Evolutionary conservation across 2,329 filamentous ascomycete species (phyloP), one percentile per base, ranked within the genome.

Genomic region (Thielaviopsis populi): DNA sequence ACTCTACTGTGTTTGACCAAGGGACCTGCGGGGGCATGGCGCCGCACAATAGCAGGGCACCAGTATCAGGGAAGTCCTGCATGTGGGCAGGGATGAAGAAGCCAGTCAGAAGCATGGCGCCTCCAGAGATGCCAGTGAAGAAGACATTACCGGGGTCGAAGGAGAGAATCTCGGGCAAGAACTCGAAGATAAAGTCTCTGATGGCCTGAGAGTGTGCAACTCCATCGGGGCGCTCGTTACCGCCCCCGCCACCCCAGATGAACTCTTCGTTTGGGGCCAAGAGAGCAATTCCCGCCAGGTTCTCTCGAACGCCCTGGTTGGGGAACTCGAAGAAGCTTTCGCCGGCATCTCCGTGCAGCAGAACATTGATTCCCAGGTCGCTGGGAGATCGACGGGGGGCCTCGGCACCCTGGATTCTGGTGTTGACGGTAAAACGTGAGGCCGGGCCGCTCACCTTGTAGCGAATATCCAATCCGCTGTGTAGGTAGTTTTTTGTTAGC

Each of bases 331-430:
- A 80, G 75, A 82, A 82, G 13, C 78, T 81, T 68, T 82, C 78
- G 6, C 81, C 81, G 50, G 81, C 81, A 69, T 84, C 81, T 60
- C 81, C 81, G 69, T 84, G 81, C 2, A 84, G 75, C 42, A 84
- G 76, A 15, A 84, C 77, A 68, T 83, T 83, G 6, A 81, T 73
- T 60, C 79, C 80, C 37, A 80, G 72, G 6, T 72, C 67, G 4
- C 77, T 76, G 0, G 68, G 68, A 24, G 69, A 65, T 37, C 69
- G 69, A 22, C 73, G 68, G 0, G 53, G 66, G 61, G 71, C 73
- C 24, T 70, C 66, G 7, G 69, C 79, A 42, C 79, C 80, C n/a
- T 74, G 69, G 0, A 83, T 77, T 46, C 78, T 76, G 3, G 78
- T 78, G 11, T 71, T 72, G 1, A 76, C 69, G 3, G 79, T 77